Evolutionary conservation across 2,329 filamentous ascomycete genomes (phyloP), one percentile per base, ranked within the genome.

Genomic region (Stagonosporopsis tanaceti): DNA sequence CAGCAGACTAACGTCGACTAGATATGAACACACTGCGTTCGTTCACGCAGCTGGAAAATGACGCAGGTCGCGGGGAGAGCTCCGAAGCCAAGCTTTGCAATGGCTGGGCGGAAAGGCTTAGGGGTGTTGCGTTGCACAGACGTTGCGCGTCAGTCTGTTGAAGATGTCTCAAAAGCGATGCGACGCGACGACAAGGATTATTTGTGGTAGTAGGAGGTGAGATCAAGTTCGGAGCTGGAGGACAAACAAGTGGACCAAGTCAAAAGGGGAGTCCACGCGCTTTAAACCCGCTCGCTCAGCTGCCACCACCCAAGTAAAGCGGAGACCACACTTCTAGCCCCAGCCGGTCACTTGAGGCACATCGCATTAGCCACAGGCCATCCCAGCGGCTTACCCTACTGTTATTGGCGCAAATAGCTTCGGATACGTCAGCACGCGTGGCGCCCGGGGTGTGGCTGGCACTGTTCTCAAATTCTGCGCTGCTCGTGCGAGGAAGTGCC

Each of bases 391-490:
- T 47, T 30, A 24, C 45, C 44, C 20, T 2, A 30, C 34, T 22
- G 7, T 14, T 15, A 65, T 59, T 65, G 63, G 59, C 39, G 61
- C 45, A 25, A 35, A 62, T 47, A 50, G 53, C 37, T 12, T 35
- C 6, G 22, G 27, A 58, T 59, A 57, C 60, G 62, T 63, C 60
- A 61, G 56, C 53, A 35, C 32, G 35, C 39, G 40, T 42, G 38
- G 50, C 41, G 41, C 51, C 44, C 42, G 38, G 42, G 24, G 41
- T 44, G 51, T 42, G 50, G 50, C 50, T 47, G 39, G 39, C 41
- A 20, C 25, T 24, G 6, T 28, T 17, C 8, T 44, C 44, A 51
- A 50, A 45, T 46, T 42, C 24, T 32, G 27, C 25, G n/a, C 34
- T 5, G 32, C 34, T 40, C 53, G 27, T 56, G 39, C 41, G 25